These are phyloP conservation scores for Falciphora oryzae DNA, from an alignment of 2,329 filamentous ascomycete species.

Conservation along the genomic window DNA sequence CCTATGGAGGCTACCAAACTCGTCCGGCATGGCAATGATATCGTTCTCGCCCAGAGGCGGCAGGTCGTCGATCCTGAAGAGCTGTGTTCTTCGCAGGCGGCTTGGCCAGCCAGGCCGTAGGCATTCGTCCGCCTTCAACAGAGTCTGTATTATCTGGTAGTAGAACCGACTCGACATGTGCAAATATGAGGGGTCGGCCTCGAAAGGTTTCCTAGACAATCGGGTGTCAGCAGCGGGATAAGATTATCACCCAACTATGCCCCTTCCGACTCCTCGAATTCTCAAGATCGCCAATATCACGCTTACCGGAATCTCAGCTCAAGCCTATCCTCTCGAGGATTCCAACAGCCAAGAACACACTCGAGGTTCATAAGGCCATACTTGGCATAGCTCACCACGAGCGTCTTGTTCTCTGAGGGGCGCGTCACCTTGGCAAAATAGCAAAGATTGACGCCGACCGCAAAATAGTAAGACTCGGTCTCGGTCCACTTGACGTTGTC, in stretches of 20 bases:
- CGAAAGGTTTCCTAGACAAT: conserved; percentile 25
- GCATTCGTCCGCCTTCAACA: conserved; percentile 49
- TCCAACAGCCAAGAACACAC: conserved; percentile 44
- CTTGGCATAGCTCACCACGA: conserved; percentile 42
- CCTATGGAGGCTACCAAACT: conserved; percentile 46
- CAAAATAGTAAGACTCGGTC: conserved; percentile 43
- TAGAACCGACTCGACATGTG: conserved; percentile 51
- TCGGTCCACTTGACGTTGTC: conserved; percentile 33
- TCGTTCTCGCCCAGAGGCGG: conserved; percentile 19
- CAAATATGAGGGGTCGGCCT: conserved; percentile 16
- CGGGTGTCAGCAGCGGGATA: background rate
- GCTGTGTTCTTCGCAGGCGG: conserved; percentile 25
- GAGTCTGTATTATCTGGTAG: conserved; percentile 46
- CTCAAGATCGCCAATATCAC: background rate
- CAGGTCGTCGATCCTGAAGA: conserved; percentile 48
- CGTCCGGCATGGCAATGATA: conserved; percentile 9
- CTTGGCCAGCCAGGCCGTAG: conserved; percentile 55
- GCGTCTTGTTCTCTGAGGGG: conserved; percentile 24
- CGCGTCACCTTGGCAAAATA: conserved; percentile 46
- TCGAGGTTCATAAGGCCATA: conserved; percentile 49
- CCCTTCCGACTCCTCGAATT: too few relatives aligned
- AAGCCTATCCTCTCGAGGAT: conserved; percentile 49
- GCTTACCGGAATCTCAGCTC: conserved; percentile 46
- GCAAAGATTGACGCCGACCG: conserved; percentile 47
- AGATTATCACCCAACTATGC: background rate